Evolutionary conservation across 73 alveolate species (phyloP), one percentile per base, ranked within the genome.

Genomic region (Tetrahymena borealis): DNA sequence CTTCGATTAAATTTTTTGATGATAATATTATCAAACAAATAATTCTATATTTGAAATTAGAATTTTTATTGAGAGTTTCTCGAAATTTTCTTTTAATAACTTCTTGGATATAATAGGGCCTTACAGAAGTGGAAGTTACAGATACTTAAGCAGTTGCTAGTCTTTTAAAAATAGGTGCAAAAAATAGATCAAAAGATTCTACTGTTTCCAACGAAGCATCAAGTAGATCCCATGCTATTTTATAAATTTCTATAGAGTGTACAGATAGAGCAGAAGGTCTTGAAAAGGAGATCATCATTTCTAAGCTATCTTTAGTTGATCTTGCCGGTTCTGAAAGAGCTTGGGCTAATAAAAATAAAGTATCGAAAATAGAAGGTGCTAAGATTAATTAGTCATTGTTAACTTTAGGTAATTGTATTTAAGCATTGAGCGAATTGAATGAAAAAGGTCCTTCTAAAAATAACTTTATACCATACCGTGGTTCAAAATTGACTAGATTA

Each of bases 301-400:
- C 99, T 18, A 99, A 99, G 96, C 94, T 99, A 85, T 97, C 99
- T 12, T 95, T 99, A 94, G 98, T 99, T 39, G 99, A 98, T 95
- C 92, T 99, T 39, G 99, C 99, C 1, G 99, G 99, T 39, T 97
- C 99, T 33, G 99, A 99, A 93, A 95, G 99, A 77, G 99, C 99
- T 36, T 99, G 99, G 24, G 99, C 99, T 96, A 98, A 98, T 93
- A 95, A 97, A 40, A 97, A 97, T 92, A 97, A 96, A 93, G 96
- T 98, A 94, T 98, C 99, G 11, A 98, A 99, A 78, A 95, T 99
- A 43, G 99, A 99, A 94, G 99, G 99, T 1, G 99, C 99, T n/a
- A 99, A 99, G 93, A 99, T 99, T 94, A 99, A 99, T 96, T 98
- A 99, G 95, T 98, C 99, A 11, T 96, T 99, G 94, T 96, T 99